Evolutionary conservation across 768 basidiomycete genomes (phyloP), one percentile per base, ranked within the genome.

Genomic region (Gymnopilus junonius): DNA sequence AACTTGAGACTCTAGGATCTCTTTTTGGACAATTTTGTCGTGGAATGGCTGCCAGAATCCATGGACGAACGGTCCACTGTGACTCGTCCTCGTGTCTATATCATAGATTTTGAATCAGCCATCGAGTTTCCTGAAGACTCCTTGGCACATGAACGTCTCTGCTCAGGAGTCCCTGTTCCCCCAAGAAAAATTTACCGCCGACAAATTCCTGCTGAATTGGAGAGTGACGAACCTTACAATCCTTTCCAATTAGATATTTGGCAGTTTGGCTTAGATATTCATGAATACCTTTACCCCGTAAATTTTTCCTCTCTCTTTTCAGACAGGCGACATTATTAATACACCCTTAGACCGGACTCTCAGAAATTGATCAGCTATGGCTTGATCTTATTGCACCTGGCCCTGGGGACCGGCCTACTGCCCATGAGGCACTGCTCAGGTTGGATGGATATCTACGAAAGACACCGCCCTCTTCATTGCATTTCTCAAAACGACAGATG

Each of bases 41-140:
- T 66, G 6, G 58, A 66, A 34, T 66, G 61, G 61, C 23, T 57
- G 3, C 62, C 65, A 11, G 29, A 53, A n/a, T n/a, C n/a, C n/a
- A n/a, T n/a, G n/a, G n/a, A n/a, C n/a, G n/a, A n/a, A n/a, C n/a
- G n/a, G n/a, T 10, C 59, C 61, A 25, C 17, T 3, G 25, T 42
- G 20, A 57, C 55, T 23, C 53, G 65, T 1, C 65, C 62, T 10
- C 25, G 65, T 10, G 55, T 63, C 0, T 66, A 63, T 39, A 51
- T 63, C 31, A 66, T 63, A 10, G 65, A 66, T 20, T 66, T 63
- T 32, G 65, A 66, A 57, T 43, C 59, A 1, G 61, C 65, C 20
- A n/a, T n/a, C n/a, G n/a, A n/a, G n/a, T n/a, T n/a, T n/a, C n/a
- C n/a, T n/a, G n/a, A n/a, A n/a, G n/a, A 58, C 17, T 32, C 59